These are phyloP conservation scores for Magnusiomyces ingens DNA, from an alignment of 1,139 yeast genomes.

Conservation along the genomic window DNA sequence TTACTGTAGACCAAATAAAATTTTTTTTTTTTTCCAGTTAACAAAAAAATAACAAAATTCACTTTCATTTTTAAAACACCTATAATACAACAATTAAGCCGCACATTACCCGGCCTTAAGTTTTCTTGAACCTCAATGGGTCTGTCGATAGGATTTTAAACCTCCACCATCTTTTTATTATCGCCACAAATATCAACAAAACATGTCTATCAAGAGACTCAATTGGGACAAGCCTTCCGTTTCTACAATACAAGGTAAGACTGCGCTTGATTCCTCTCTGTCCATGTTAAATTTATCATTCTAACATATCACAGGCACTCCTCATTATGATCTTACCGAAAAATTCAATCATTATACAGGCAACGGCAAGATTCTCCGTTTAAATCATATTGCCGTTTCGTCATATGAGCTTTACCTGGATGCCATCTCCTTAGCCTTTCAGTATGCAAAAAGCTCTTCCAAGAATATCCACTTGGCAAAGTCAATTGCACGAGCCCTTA, in stretches of 20 bases:
- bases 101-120: no score
- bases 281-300: background rate
- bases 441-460: background rate
- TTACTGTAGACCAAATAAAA: no score
- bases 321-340: slow-evolving; percentile 7
- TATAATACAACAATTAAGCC: no score
- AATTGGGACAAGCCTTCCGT: background rate
- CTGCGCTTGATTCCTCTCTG: background rate
- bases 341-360: slow-evolving; percentile 7
- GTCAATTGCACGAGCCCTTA: background rate
- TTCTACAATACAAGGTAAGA: slow-evolving; percentile 4
- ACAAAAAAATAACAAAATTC: no score
- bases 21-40: no score
- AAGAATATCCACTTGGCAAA: background rate
- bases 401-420: slow-evolving; percentile 5
- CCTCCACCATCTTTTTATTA: background rate
- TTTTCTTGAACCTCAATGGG: no score
- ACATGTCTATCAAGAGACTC: background rate
- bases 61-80: no score
- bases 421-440: background rate
- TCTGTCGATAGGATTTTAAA: no score
- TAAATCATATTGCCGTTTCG: slow-evolving; percentile 8
- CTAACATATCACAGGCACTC: slow-evolving; percentile 4
- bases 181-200: background rate
- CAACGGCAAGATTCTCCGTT: slow-evolving; percentile 11